phyloP scores from a whole-genome alignment of 208 protist species.

The Crithidia mellificae region DNA sequence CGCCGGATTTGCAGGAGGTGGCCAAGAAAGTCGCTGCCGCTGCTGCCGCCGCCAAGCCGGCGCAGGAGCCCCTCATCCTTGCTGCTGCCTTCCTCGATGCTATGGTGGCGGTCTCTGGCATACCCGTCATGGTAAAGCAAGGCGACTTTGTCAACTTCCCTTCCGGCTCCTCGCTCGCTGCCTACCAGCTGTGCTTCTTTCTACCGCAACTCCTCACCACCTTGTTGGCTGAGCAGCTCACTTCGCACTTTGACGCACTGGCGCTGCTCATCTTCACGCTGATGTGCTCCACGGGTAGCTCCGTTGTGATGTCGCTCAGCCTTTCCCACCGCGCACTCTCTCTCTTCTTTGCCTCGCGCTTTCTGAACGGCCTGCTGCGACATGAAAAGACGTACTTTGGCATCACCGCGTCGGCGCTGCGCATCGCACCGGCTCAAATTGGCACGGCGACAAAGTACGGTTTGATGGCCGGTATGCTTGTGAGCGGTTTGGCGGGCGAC shows the following conservation, averaged over 20 bases:
- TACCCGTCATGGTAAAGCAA: slow-evolving; percentile 42
- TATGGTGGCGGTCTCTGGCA: slow-evolving; percentile 31
- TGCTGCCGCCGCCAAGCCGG: neutral
- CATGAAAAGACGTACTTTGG: slow-evolving; percentile 55
- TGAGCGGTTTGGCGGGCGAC: slow-evolving; percentile 37
- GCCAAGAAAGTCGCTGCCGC: slow-evolving; percentile 1
- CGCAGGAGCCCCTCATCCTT: slow-evolving; percentile 14
- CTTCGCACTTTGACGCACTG: slow-evolving; percentile 27
- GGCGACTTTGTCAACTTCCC: slow-evolving; percentile 37
- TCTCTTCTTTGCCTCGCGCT: slow-evolving; percentile 55
- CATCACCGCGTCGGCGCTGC: slow-evolving; percentile 10
- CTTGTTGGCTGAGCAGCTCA: slow-evolving; percentile 43
- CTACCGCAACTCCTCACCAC: slow-evolving; percentile 61
- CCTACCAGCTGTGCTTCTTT: slow-evolving; percentile 61
- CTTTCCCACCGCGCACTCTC: slow-evolving; percentile 35
- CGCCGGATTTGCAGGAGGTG: neutral
- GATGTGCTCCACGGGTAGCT: slow-evolving; percentile 34
- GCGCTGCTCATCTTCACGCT: slow-evolving; percentile 44
- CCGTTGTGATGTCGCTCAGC: slow-evolving; percentile 34
- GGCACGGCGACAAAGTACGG: slow-evolving; percentile 21
- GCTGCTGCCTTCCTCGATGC: slow-evolving; percentile 37
- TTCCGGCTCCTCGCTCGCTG: slow-evolving; percentile 24
- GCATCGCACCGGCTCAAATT: slow-evolving; percentile 2
- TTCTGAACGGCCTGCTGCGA: slow-evolving; percentile 59
- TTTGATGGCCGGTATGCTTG: slow-evolving; percentile 36